phyloP scores from a whole-genome alignment of 495 filamentous ascomycete genomes.

The Tuber melanosporum region DNA sequence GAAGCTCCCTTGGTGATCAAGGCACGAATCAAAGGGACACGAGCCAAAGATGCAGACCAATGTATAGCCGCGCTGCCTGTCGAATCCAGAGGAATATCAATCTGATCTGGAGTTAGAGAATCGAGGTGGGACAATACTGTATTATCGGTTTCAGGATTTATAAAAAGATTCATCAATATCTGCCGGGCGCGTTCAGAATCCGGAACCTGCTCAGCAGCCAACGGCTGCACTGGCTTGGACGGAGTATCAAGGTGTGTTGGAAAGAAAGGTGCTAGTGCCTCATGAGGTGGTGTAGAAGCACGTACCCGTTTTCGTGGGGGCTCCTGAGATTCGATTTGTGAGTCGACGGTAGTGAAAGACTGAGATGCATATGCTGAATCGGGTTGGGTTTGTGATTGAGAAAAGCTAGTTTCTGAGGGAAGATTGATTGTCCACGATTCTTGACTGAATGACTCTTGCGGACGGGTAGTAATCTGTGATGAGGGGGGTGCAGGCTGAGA shows the following conservation, averaged over 20 bases:
- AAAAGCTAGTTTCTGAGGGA: constrained; percentile 61
- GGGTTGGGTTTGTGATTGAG: constrained; percentile 35
- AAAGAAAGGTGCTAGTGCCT: constrained; percentile 29
- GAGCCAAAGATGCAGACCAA: constrained; percentile 94
- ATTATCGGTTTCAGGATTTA: constrained; percentile 57
- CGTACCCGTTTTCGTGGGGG: constrained; percentile 72
- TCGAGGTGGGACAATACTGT: constrained; percentile 45
- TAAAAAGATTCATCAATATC: constrained; percentile 78
- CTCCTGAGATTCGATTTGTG: constrained; percentile 56
- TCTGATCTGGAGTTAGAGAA: constrained; percentile 65
- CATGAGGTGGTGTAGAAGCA: constrained; percentile 37
- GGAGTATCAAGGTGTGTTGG: constrained; percentile 49
- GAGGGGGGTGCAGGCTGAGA: constrained; percentile 44
- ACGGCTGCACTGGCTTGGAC: constrained; percentile 58
- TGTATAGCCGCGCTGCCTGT: constrained; percentile 84
- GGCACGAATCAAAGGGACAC: constrained; percentile 68
- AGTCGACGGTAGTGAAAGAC: constrained; percentile 43
- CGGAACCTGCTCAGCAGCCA: constrained; percentile 60
- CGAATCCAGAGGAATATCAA: constrained; percentile 83
- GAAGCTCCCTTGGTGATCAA: constrained; percentile 76
- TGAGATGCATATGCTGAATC: constrained; percentile 54
- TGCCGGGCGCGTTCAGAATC: constrained; percentile 67
- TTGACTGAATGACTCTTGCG: constrained; percentile 48
- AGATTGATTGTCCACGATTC: constrained; percentile 52
- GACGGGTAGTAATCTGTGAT: constrained; percentile 34